Percentiles rank a stretch among this genome's conserved stretches.
These are phyloP conservation scores for Pythium vanterpoolii DNA, from an alignment of 352 stramenopile genomes.

Conservation along the genomic window DNA sequence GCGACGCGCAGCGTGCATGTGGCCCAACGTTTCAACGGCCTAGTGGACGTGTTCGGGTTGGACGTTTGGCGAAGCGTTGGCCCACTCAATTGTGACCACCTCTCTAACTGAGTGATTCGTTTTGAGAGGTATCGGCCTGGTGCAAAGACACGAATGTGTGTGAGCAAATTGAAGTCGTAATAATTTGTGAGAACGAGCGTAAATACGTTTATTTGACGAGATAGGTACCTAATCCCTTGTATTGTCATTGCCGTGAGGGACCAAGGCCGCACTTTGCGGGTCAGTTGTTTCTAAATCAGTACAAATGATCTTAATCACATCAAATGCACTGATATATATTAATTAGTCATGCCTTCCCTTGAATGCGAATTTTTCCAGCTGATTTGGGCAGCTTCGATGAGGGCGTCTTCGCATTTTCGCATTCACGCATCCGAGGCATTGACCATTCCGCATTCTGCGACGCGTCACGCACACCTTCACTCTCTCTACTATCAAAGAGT, in stretches of 20 bases:
- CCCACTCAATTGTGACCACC: conserved; percentile 13
- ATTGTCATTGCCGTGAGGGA: background rate
- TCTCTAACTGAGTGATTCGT: background rate
- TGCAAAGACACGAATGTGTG: conserved; percentile 10
- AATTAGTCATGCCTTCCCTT: background rate
- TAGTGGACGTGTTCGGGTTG: background rate
- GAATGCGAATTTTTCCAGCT: conserved; percentile 34
- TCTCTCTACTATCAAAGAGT: background rate
- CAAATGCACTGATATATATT: background rate
- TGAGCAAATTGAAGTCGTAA: conserved; percentile 24
- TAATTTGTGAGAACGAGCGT: conserved; percentile 1
- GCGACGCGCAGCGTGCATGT: conserved; percentile 9
- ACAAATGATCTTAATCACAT: background rate
- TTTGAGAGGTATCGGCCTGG: conserved; percentile 4
- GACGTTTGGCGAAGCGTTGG: conserved; percentile 9
- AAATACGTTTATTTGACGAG: background rate
- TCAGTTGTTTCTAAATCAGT: background rate
- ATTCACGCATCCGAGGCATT: background rate
- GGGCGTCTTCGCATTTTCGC: too few relatives aligned
- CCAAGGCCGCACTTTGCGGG: too few relatives aligned
- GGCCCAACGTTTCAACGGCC: background rate
- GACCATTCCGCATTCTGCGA: conserved; percentile 33
- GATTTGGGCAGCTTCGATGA: too few relatives aligned
- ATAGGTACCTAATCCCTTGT: conserved; percentile 1
- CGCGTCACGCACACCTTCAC: conserved; percentile 3